phyloP scores from a whole-genome alignment of 1,139 yeast genomes.

The Saccharomycopsis crataegensis region DNA sequence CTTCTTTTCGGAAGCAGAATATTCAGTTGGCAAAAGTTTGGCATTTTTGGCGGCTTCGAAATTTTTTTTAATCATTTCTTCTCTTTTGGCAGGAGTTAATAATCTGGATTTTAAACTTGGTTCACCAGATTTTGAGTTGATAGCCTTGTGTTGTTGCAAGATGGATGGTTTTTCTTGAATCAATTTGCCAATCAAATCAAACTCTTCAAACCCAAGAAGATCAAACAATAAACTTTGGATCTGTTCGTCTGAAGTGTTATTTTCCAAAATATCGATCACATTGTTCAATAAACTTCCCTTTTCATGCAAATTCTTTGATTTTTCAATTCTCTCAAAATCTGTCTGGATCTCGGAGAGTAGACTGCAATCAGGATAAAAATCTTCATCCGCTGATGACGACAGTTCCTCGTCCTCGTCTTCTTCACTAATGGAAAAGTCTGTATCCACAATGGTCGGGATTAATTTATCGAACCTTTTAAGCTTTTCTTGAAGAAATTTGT shows the following conservation, averaged over 20 bases:
- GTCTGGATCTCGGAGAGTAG: conserved; percentile 23
- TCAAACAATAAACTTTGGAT: conserved; percentile 66
- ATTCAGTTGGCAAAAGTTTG: conserved; percentile 39
- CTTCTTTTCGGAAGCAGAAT: conserved; percentile 32
- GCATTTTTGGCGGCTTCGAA: conserved; percentile 44
- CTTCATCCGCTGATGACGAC: conserved; percentile 19
- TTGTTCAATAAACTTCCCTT: conserved; percentile 25
- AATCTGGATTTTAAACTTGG: conserved; percentile 34
- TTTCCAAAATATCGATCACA: conserved; percentile 27
- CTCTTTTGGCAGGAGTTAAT: conserved; percentile 12
- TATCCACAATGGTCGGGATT: conserved; percentile 32
- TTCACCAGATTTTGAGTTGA: conserved; percentile 37
- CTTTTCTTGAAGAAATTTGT: conserved; percentile 21
- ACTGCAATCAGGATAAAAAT: conserved; percentile 11
- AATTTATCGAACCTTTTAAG: conserved; percentile 31
- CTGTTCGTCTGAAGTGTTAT: conserved; percentile 46
- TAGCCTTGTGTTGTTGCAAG: conserved; percentile 20
- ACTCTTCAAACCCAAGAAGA: conserved; percentile 75
- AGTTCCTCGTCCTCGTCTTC: conserved; percentile 5
- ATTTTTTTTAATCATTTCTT: conserved; percentile 38
- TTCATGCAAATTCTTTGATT: background rate
- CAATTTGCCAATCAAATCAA: conserved; percentile 66
- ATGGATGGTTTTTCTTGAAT: conserved; percentile 43
- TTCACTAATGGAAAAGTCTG: conserved; percentile 21
- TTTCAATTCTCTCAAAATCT: conserved; percentile 2